Evolutionary conservation across 192 early-diverging fungal genomes (phyloP), one percentile per base, ranked within the genome.

Genomic region (Gonapodya sp.): DNA sequence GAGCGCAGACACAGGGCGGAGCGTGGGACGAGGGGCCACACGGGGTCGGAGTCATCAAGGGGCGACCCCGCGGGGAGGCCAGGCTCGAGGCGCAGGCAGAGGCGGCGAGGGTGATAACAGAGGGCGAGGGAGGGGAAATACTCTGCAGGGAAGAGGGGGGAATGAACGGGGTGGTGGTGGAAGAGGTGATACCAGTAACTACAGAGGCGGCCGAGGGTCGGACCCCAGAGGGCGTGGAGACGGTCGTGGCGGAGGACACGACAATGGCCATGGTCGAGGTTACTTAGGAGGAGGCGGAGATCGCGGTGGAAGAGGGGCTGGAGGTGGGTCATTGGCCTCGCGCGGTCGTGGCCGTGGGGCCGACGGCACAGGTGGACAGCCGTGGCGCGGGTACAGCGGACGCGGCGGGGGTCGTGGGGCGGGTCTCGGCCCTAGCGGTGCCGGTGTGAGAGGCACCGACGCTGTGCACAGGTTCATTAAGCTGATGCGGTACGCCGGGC

Each of bases 41-140:
- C 8, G 46, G 24, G 8, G 46, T 64, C 46, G 46, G 46, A 64
- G 46, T 64, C 46, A 64, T 64, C 46, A 64, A 8, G 46, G 46
- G 46, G 46, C 46, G 46, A 24, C 46, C 46, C 8, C 46, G 46
- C 8, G 46, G 46, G 46, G 46, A 64, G 46, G 46, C 24, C 46
- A 64, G 46, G 46, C 46, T 16, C 46, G 46, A 64, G 46, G 46
- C 46, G 46, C 46, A 64, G 24, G 46, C 46, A 64, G 46, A 64
- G 46, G 46, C 46, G 46, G 46, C 46, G 46, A 64, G 46, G 46
- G 46, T 82, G 81, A 82, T 82, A 80, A 79, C 81, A 35, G 82
- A 80, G 16, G 82, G 80, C 24, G 82, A 37, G 31, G 36, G 82
- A 81, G 73, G 78, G 82, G 16, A 79, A 75, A 35, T 46, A 34